Evolutionary conservation across 345 rosid species (phyloP).

Genomic region (Aegle marmelos): DNA sequence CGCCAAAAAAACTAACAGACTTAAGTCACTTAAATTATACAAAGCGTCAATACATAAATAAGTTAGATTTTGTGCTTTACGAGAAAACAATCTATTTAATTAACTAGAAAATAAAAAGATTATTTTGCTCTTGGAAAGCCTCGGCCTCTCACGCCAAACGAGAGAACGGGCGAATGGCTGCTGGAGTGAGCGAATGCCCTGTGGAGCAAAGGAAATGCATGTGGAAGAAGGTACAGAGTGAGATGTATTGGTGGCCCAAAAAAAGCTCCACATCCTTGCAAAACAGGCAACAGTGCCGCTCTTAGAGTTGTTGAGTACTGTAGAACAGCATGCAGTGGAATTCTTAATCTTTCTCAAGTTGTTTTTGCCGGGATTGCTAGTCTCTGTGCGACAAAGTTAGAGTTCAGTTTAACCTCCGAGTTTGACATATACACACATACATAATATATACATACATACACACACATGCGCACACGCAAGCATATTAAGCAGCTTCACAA

Average conservation of each 20-base stretch:
- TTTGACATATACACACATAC: no score
- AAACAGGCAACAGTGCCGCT: slow-evolving; percentile 17
- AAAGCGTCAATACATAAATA: no score
- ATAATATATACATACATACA: no score
- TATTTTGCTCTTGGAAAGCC: neutral
- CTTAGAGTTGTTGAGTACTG: slow-evolving; percentile 44
- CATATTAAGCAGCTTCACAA: no score
- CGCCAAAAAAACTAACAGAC: no score
- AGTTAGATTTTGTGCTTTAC: no score
- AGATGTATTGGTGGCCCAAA: slow-evolving; percentile 40
- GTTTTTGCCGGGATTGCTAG: slow-evolving; percentile 47
- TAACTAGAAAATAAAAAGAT: no score
- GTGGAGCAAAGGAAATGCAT: slow-evolving; percentile 39
- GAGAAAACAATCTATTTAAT: no score
- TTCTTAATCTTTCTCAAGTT: slow-evolving; percentile 39
- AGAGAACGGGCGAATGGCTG: slow-evolving; percentile 32
- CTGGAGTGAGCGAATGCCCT: slow-evolving; percentile 46
- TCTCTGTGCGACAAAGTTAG: slow-evolving; percentile 35
- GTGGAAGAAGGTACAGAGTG: slow-evolving; percentile 39
- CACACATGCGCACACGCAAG: no score
- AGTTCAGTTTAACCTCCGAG: slow-evolving; percentile 4
- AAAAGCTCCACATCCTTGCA: slow-evolving; percentile 34
- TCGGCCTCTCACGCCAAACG: slow-evolving; percentile 30
- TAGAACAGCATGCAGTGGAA: slow-evolving; percentile 25
- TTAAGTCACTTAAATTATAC: no score